Base-by-base conservation (phyloP, 768 basidiomycete species). In the Tulasnella sp. region DNA sequence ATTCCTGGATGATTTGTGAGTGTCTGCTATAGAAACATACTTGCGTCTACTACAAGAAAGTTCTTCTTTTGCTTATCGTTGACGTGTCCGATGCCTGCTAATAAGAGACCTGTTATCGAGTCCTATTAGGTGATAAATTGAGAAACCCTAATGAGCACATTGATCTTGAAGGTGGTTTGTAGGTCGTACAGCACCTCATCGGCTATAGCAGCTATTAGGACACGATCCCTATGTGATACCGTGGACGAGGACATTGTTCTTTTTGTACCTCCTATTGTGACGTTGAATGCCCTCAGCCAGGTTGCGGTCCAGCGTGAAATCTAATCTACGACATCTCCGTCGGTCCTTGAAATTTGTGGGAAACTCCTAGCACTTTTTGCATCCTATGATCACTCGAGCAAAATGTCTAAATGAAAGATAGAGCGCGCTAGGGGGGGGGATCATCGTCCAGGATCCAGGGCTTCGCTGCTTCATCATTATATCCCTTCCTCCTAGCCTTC, bases 11-110 rank as follows among this genome's bases (percentile, higher is more conserved):
- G 41, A 45, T 7, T n/a, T 9, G 19, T 29, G 29, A 20, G 45
- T n/a, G n/a, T n/a, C n/a, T n/a, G n/a, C n/a, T 19, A 27, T 6
- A 15, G 2, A 2, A n/a, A 70, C 83, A 56, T 61, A 96, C 95
- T 99, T 8, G 81, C 63, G 60, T 96, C 93, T 33, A 96, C 95
- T 28, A 96, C 79, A 40, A 98, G 71, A 65, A 99, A 98, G 70
- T 96, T 99, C 82, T 95, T 95, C 74, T 84, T 87, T 70, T 90
- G 87, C 37, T 83, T 75, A 53, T 84, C 79, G 59, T 83, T 81
- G 56, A 96, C 73, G 65, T 99, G 85, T 0, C 95, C 95, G 40
- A 98, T 77, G 31, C 95, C 95, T 5, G 95, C 95, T 42, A 99
- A 74, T 35, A 99, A 75, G 13, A 98, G 74, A 35, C 95, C 95